Evolutionary conservation across 2,329 filamentous ascomycete genomes (phyloP).

Genomic region (Alternaria arborescens): DNA sequence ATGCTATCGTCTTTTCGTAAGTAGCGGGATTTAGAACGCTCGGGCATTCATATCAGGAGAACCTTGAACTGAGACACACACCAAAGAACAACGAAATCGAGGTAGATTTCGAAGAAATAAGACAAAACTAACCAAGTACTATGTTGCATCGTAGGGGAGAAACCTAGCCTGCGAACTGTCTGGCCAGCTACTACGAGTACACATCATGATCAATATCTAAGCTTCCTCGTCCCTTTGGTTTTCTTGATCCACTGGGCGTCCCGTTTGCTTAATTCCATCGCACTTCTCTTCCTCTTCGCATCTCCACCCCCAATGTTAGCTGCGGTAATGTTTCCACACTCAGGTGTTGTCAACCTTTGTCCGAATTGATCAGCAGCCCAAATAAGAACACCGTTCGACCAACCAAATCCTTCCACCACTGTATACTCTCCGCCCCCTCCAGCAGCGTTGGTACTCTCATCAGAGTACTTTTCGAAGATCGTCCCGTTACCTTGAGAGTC

Average conservation of each 20-base stretch:
- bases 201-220: constrained; percentile 6
- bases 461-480: constrained; percentile 76
- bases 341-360: constrained; percentile 62
- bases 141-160: neutral
- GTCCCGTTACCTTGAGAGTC: constrained; percentile 62
- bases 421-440: constrained; percentile 74
- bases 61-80: neutral
- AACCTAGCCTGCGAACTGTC: neutral
- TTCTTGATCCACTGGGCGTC: constrained; percentile 47
- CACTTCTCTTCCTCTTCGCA: constrained; percentile 40
- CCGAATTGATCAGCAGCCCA: constrained; percentile 72
- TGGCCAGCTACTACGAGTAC: neutral
- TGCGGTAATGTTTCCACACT: constrained; percentile 51
- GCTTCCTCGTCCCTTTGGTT: constrained; percentile 16
- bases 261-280: constrained; percentile 39
- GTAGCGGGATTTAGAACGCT: neutral
- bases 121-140: neutral
- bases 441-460: constrained; percentile 67
- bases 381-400: constrained; percentile 74
- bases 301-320: constrained; percentile 26
- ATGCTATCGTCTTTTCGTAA: neutral
- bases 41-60: neutral
- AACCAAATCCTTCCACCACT: constrained; percentile 75
- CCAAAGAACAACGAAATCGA: neutral
- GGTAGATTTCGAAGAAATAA: neutral